Base-by-base conservation (phyloP, 768 basidiomycete species). In the Xerocomellus intermedius region DNA sequence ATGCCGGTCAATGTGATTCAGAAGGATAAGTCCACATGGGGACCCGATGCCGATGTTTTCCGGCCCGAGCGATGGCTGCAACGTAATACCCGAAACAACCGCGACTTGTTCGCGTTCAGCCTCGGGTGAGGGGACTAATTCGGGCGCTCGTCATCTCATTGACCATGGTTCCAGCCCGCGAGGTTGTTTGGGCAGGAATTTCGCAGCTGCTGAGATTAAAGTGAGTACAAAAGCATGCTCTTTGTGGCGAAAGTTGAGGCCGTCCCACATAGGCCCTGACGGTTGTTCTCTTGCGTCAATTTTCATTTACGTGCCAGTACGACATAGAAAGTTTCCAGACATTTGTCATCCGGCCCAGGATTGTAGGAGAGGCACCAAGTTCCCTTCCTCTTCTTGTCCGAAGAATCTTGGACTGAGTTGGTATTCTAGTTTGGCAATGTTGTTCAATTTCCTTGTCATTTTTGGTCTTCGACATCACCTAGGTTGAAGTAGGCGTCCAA, bases 261-360 rank as follows among this genome's bases (percentile, higher is more conserved):
- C 7, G 30, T 21, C 35, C 30, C 35, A 41, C 36, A 46, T 26
- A 71, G 72, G 73, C 69, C n/a, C 70, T 84, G 49, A 72, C 77
- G 28, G 66, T 81, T 22, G 76, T 78, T 12, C 77, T 86, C 33
- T 64, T 86, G 60, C 77, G 73, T 32, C 77, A 79, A 33, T 86
- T 84, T 64, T 74, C 77, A 8, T 84, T 85, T 61, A 69, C 75
- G 4, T 81, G 80, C 56, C 65, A 73, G 21, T 61, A 73, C 47
- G 73, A 83, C 35, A 84, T 86, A 44, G 84, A 85, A 60, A 64
- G 81, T 22, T 85, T 86, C 66, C 82, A 84, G 60, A 83, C 83
- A 49, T 86, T 85, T 55, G 84, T 86, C 13, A 76, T 86, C 48
- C 78, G 84, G 16, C 82, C 85, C 35, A 77, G 83, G 33, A 65